phyloP scores from a whole-genome alignment of 2,329 filamentous ascomycete genomes.

The Hypomyces perniciosus region DNA sequence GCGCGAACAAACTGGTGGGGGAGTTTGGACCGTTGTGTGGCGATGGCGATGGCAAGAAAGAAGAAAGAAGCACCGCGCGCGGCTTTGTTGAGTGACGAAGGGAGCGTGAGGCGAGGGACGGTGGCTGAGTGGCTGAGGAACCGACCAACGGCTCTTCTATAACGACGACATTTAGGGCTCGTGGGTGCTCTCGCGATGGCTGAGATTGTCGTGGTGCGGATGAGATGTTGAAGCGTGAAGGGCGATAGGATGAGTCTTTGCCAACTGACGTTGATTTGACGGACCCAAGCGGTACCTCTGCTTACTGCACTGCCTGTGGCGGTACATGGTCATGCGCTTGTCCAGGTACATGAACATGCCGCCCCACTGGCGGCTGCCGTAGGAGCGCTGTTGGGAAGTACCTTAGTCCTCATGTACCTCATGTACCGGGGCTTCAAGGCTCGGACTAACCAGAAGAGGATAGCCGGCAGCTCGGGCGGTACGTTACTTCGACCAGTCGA shows the following conservation, averaged over 20 bases:
- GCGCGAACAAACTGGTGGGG: background rate
- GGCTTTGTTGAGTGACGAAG: background rate
- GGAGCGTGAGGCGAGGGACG: slow-evolving; percentile 9
- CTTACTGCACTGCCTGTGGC: slow-evolving; percentile 2
- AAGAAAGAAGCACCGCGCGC: background rate
- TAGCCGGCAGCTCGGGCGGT: slow-evolving; percentile 5
- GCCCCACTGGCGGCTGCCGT: slow-evolving; percentile 4
- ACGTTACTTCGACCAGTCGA: slow-evolving; percentile 4
- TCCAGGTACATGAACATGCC: slow-evolving; percentile 8
- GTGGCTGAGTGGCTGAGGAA: slow-evolving; percentile 14
- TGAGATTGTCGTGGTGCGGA: background rate
- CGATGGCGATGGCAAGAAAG: background rate
- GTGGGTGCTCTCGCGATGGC: background rate
- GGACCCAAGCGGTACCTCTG: too few relatives aligned
- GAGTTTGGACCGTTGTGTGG: too few relatives aligned
- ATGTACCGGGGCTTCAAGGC: slow-evolving; percentile 4
- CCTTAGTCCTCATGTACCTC: background rate
- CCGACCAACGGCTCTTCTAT: slow-evolving; percentile 27
- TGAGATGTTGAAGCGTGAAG: background rate
- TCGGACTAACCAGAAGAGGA: slow-evolving; percentile 5
- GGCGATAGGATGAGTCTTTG: background rate
- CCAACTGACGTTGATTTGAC: slow-evolving; percentile 2
- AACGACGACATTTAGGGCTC: slow-evolving; percentile 27
- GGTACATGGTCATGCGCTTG: slow-evolving; percentile 1
- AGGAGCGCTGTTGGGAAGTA: slow-evolving; percentile 9